Base-by-base conservation (phyloP, 2,329 filamentous ascomycete genomes). In the Phialophora expanda region DNA sequence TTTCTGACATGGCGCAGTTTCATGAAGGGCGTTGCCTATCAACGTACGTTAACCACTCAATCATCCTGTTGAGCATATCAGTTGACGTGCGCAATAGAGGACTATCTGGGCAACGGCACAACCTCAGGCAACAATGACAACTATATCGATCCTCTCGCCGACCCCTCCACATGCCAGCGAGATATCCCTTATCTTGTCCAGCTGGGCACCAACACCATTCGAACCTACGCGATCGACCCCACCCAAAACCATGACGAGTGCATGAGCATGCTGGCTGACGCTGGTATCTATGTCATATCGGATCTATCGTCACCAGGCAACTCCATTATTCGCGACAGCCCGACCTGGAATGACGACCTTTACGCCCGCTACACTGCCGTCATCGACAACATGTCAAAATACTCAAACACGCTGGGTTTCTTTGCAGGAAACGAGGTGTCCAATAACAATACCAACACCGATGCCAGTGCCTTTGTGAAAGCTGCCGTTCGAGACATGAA, bases 341-440 rank as follows among this genome's bases (percentile, higher is more conserved):
- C 94, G 20, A 75, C 83, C 68, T 99, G 95, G 95, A 88, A 92
- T 77, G 85, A 88, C 61, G 85, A 86, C 12, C 85, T 97, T 56
- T 96, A 89, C 82, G 77, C 84, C 41, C 91, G 92, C 70, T 99
- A 98, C 85, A 91, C 89, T 65, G 81, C 81, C 34, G 95, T 99
- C 67, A 83, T 99, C 66, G 93, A 98, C 76, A 84, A 86, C 69
- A 83, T 99, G 74, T 84, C 86, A 73, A 84, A 91, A 77, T 98
- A 96, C 85, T 85, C 87, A 79, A 99, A 99, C 82, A 89, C 92
- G 59, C 88, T 99, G 70, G 95, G 95, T 74, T 99, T 98, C 89
- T 98, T 99, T 78, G 94, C 93, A 73, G 95, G 95, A 77, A 99
- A 99, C 81, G 95, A 99, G 82, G 95, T 99, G 69, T 90, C 92